A percentile compares a stretch with the other conserved stretches of the same genome.
phyloP scores from a whole-genome alignment of 2,329 filamentous ascomycete species.

The Sarocladiaceae sp. region DNA sequence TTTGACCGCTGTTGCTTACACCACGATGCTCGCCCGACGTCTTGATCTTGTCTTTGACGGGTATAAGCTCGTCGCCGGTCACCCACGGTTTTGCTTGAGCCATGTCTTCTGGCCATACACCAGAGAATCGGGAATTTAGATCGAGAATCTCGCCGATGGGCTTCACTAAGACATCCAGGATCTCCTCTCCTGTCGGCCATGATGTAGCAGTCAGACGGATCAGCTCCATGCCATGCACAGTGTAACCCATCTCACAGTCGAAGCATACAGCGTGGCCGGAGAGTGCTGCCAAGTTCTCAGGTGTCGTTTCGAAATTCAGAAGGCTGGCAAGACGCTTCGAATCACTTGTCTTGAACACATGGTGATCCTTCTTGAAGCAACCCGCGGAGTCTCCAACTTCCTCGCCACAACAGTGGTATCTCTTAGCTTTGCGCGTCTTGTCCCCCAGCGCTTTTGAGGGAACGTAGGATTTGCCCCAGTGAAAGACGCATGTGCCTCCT shows the following conservation, averaged over 20 bases:
- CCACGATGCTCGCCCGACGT: conserved; percentile 23
- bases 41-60: conserved; percentile 19
- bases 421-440: conserved; percentile 52
- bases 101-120: conserved; percentile 76
- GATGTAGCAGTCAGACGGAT: conserved; percentile 83
- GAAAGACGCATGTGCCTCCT: conserved; percentile 75
- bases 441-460: conserved; percentile 54
- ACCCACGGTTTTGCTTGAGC: conserved; percentile 59
- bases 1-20: conserved; percentile 22
- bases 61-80: conserved; percentile 17
- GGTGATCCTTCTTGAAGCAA: conserved; percentile 65
- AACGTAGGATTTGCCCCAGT: conserved; percentile 68
- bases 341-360: conserved; percentile 84
- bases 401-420: conserved; percentile 77
- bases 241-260: conserved; percentile 98
- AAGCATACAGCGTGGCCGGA: conserved; percentile 69
- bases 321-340: conserved; percentile 71
- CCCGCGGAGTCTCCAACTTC: conserved; percentile 67
- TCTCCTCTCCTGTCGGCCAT: conserved; percentile 72
- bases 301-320: conserved; percentile 77
- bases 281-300: conserved; percentile 52
- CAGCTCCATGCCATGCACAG: conserved; percentile 80
- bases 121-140: conserved; percentile 88
- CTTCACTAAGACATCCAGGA: conserved; percentile 82
- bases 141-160: conserved; percentile 83